Evolutionary conservation across 139 green algal genomes (phyloP).

Genomic region (Pedinophyceae sp.): DNA sequence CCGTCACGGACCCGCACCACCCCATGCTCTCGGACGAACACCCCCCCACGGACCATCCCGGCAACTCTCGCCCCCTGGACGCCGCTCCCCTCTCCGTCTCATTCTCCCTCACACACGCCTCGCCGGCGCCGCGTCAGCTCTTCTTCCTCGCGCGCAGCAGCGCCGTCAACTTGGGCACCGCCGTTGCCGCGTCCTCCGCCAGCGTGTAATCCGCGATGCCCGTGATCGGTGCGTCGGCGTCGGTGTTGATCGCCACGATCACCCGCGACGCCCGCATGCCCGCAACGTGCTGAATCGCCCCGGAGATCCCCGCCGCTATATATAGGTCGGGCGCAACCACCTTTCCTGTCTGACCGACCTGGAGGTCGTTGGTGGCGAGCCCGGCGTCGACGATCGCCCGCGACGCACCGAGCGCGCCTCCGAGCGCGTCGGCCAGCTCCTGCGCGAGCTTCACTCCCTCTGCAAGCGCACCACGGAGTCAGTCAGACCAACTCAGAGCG

Average conservation of each 20-base stretch:
- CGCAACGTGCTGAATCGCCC: constrained; percentile 88
- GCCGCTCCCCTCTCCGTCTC: too few relatives aligned
- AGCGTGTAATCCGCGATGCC: too few relatives aligned
- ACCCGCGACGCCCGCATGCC: constrained; percentile 75
- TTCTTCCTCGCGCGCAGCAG: too few relatives aligned
- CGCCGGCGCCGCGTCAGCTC: too few relatives aligned
- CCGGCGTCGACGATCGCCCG: constrained; percentile 81
- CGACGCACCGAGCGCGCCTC: constrained; percentile 68
- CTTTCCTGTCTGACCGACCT: constrained; percentile 89
- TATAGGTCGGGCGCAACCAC: constrained; percentile 87
- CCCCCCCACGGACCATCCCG: too few relatives aligned
- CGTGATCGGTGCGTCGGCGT: constrained; percentile 70
- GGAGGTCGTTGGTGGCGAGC: constrained; percentile 71
- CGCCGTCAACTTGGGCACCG: too few relatives aligned
- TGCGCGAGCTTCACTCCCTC: constrained; percentile 75
- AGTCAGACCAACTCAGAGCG: not conserved
- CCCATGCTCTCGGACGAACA: too few relatives aligned
- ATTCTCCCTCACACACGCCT: too few relatives aligned
- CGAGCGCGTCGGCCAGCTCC: constrained; percentile 64
- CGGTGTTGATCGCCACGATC: constrained; percentile 88
- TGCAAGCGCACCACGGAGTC: constrained; percentile 3
- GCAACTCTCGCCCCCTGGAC: too few relatives aligned
- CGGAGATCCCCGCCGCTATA: constrained; percentile 81
- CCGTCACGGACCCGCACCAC: too few relatives aligned
- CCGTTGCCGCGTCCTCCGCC: too few relatives aligned